Evolutionary conservation across 1,139 yeast species (phyloP).

Genomic region (Yamadazyma diospyri): DNA sequence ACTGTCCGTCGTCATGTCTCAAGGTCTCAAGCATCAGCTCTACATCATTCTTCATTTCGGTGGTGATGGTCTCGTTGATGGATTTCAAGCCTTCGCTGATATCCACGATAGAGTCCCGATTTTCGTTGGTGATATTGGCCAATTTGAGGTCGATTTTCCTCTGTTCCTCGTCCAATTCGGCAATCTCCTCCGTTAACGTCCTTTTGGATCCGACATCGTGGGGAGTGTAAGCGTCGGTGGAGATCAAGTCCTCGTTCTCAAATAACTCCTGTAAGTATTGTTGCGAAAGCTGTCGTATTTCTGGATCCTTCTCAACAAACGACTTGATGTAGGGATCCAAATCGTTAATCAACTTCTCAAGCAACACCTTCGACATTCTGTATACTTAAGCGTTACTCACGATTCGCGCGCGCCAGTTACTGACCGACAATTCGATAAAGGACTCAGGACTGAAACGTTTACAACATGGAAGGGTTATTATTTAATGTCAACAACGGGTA

Average conservation of each 20-base stretch:
- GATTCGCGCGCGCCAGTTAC: no score
- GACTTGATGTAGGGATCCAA: constrained; percentile 16
- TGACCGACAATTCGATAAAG: no score
- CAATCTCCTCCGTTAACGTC: constrained; percentile 44
- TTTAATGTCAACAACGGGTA: constrained; percentile 88
- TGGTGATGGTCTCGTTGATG: constrained; percentile 21
- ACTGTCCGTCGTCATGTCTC: constrained; percentile 8
- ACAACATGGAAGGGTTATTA: constrained; percentile 27
- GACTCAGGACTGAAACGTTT: no score
- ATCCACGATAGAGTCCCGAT: constrained; percentile 40
- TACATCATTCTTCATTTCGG: constrained; percentile 22
- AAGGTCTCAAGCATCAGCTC: constrained; percentile 17
- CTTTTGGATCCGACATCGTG: constrained; percentile 13
- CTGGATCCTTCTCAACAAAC: constrained; percentile 11
- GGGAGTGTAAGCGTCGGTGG: constrained; percentile 38
- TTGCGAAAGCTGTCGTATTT: constrained; percentile 15
- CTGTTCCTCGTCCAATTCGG: constrained; percentile 39
- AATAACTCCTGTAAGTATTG: constrained; percentile 26
- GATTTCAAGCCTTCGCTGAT: constrained; percentile 29
- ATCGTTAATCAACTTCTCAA: constrained; percentile 21
- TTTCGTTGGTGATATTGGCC: constrained; percentile 31
- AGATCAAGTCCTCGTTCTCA: constrained; percentile 39
- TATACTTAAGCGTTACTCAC: no score
- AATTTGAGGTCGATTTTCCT: constrained; percentile 29
- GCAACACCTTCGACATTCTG: constrained; percentile 21